Evolutionary conservation across 2,329 filamentous ascomycete species (phyloP), one percentile per base, ranked within the genome.

Genomic region (Penicillium sp.): DNA sequence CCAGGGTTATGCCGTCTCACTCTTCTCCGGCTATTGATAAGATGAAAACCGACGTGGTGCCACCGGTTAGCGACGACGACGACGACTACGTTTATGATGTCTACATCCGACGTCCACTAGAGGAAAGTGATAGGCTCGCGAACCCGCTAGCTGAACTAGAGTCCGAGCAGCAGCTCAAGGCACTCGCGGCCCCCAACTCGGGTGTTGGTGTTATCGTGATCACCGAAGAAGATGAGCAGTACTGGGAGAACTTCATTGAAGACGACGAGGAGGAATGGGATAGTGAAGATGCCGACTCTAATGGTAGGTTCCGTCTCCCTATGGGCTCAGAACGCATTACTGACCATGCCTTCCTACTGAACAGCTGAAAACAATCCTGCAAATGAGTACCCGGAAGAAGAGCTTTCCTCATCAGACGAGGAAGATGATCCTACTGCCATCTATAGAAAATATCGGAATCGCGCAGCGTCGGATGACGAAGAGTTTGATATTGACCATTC

Each of bases 271-370:
- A 81, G 44, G 77, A 79, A 44, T 84, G 80, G 73, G 79, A 84
- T 58, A 83, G 79, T 31, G 85, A 86, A 55, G 84, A 86, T 58
- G 83, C 84, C 25, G 84, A 87, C 60, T 83, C 83, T 35, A 87
- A 87, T 66, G 82, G 79, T 80, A 67, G 64, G 70, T 48, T 26
- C 25, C 12, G 15, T 18, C 11, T 7, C 14, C 15, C 23, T 11
- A 18, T 5, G 14, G 6, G 2, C 29, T 52, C 45, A 26, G 9
- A 42, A 18, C 4, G 22, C 2, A 23, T 14, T 25, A n/a, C 54
- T 56, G 35, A 62, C 37, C 14, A 4, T 50, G 5, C 12, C 9
- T n/a, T 55, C 42, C 2, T n/a, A 18, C 11, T 15, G 27, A 29
- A 53, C 55, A 80, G 78, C 78, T 29, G 78, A 81, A 60, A 77